Evolutionary conservation across 2,329 filamentous ascomycete genomes (phyloP).

Genomic region (Monilinia polystroma): DNA sequence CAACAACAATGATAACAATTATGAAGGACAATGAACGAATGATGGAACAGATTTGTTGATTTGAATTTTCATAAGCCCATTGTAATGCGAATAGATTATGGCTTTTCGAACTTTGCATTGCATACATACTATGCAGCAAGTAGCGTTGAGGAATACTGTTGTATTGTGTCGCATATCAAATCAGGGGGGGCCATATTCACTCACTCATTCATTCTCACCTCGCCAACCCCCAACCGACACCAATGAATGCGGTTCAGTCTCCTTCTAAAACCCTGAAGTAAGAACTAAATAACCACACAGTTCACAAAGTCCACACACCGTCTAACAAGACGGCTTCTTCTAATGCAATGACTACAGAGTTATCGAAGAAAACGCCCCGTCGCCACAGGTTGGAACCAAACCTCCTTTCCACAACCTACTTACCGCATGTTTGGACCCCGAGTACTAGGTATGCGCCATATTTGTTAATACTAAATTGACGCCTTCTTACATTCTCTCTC

Average conservation of each 20-base stretch:
- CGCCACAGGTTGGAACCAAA: neutral
- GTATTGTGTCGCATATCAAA: constrained; percentile 7
- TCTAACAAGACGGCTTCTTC: neutral
- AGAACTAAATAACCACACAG: constrained; percentile 9
- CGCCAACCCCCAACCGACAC: neutral
- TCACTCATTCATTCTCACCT: neutral
- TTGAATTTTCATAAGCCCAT: neutral
- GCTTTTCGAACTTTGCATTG: neutral
- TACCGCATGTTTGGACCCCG: neutral
- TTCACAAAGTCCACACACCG: neutral
- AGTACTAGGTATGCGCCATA: neutral
- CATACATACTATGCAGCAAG: neutral
- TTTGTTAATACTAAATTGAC: neutral
- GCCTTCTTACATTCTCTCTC: neutral
- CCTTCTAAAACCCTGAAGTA: neutral
- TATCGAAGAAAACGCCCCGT: neutral
- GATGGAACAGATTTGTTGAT: neutral
- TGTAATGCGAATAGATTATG: neutral
- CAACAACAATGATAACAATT: neutral
- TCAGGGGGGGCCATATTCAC: neutral
- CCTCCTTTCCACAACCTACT: neutral
- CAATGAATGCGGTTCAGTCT: neutral
- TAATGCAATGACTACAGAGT: neutral
- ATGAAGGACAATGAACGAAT: neutral
- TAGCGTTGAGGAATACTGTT: neutral